Conservation (phyloP, 768 basidiomycete genomes). For the Asterophora parasitica region DNA sequence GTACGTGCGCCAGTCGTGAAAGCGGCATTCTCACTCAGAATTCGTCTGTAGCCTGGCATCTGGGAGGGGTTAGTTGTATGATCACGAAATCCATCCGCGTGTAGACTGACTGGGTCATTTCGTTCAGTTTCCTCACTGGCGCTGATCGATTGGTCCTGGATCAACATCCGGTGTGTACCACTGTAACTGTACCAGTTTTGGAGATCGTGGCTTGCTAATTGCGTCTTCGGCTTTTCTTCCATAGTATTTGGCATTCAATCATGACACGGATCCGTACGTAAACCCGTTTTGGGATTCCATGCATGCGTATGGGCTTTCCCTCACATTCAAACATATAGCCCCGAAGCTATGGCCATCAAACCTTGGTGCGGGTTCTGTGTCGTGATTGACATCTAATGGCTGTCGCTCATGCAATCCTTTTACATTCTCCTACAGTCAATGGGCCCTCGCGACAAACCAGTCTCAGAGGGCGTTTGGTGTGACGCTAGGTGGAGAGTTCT, state of each 20-base stretch:
- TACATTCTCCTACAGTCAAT: slow-evolving; percentile 27
- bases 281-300: background rate
- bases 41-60: slow-evolving; percentile 30
- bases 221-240: slow-evolving; percentile 25
- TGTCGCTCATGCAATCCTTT: slow-evolving; percentile 9
- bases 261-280: slow-evolving; percentile 36
- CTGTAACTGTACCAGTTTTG: background rate
- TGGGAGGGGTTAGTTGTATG: slow-evolving; percentile 45
- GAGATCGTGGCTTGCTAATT: slow-evolving; percentile 9
- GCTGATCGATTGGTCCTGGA: slow-evolving; percentile 62
- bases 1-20: slow-evolving; percentile 23
- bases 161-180: slow-evolving; percentile 41
- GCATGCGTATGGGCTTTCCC: background rate
- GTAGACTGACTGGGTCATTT: background rate
- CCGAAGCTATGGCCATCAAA: slow-evolving; percentile 35
- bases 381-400: slow-evolving; percentile 1
- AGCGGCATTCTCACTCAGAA: slow-evolving; percentile 11
- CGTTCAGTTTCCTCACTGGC: slow-evolving; percentile 42
- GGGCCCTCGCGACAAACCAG: slow-evolving; percentile 47
- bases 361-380: slow-evolving; percentile 33
- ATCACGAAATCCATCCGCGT: slow-evolving; percentile 11
- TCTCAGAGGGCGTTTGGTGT: slow-evolving; percentile 75
- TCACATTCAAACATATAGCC: slow-evolving; percentile 22
- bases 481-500: slow-evolving; percentile 80
- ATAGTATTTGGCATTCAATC: slow-evolving; percentile 43